Base-by-base conservation (phyloP, 257 asterid species). In the Ballota nigra region DNA sequence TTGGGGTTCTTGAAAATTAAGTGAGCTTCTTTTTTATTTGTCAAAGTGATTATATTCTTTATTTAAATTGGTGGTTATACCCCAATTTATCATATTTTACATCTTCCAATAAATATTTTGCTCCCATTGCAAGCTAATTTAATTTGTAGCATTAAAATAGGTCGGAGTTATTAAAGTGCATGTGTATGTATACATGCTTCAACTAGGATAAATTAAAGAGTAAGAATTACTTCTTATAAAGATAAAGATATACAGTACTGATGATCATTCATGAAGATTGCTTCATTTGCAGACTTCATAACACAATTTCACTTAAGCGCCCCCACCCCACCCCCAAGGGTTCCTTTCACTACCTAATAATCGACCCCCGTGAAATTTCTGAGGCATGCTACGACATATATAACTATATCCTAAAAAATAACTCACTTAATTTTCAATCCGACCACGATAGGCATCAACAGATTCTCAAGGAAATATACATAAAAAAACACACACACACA, bases 281-380 rank as follows among this genome's bases (percentile, higher is more conserved):
- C 86, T 82, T 82, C 81, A 73, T 69, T 82, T 77, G 80, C 76
- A 82, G 79, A 59, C 77, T 78, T 75, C 66, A 71, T 70, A 60
- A 51, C 58, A 58, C 29, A 71, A 71, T 31, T 61, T 77, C 64
- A 36, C 63, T 67, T 68, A 16, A 36, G 26, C 45, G 11, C 67
- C 41, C 65, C 61, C 49, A 22, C 59, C 29, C 65, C 28, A 38
- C 12, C 61, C 59, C 41, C 58, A 70, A 47, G 70, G 58, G 72
- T 62, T 69, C 77, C 77, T 80, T 75, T 73, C 77, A 73, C 24
- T 47, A 80, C 82, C 84, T 71, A 80, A 80, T 59, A 76, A 72
- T 58, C 75, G 28, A 70, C 65, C 79, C 41, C 8, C 52, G 8
- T 40, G 68, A 34, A n/a, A n/a, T n/a, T n/a, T n/a, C n/a, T n/a